Evolutionary conservation across 495 filamentous ascomycete genomes (phyloP), one percentile per base, ranked within the genome.

Genomic region (Lophium mytilinum): DNA sequence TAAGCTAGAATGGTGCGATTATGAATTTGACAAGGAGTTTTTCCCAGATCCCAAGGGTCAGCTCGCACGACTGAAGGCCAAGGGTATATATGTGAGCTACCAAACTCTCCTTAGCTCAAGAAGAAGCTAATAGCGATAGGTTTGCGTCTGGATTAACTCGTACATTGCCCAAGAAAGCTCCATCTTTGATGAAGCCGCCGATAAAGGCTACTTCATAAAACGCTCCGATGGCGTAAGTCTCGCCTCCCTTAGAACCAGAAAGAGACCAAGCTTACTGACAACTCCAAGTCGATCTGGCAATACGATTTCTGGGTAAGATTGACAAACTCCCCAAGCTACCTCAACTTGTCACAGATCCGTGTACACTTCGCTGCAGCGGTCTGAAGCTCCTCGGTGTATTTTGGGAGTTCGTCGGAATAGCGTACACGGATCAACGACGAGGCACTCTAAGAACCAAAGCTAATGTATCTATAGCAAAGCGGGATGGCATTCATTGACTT

Each of bases 1-100:
- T n/a, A n/a, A n/a, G n/a, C n/a, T n/a, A n/a, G 80, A 82, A 47
- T 87, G 83, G 84, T 83, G 81, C 58, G 83, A 87, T 65, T 86
- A 86, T 47, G 76, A 80, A 21, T 87, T 86, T 63, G 82, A 84
- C 58, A 57, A 72, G 2, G 78, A 82, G 35, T 80, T 80, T 71
- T 87, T 87, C 63, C 84, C 83, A 0, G 81, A 88, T 60, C 80
- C 83, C 6, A 72, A 71, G 19, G 79, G 72, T 1, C 80, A 82
- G 62, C 77, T 86, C 55, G 62, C 74, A 15, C 73, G 81, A 1
- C 66, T 87, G n/a, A 84, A 83, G 58, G 79, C 80, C 1, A 74
- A 78, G 0, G 78, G 79, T 1, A 74, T 84, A 53, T 77, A 80
- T 40, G 24, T 30, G 6, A 6, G 24, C 2, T 6, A 30, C 24